phyloP scores from a whole-genome alignment of 371 early-diverging fungal genomes.

The Batrachochytrium dendrobatidis region DNA sequence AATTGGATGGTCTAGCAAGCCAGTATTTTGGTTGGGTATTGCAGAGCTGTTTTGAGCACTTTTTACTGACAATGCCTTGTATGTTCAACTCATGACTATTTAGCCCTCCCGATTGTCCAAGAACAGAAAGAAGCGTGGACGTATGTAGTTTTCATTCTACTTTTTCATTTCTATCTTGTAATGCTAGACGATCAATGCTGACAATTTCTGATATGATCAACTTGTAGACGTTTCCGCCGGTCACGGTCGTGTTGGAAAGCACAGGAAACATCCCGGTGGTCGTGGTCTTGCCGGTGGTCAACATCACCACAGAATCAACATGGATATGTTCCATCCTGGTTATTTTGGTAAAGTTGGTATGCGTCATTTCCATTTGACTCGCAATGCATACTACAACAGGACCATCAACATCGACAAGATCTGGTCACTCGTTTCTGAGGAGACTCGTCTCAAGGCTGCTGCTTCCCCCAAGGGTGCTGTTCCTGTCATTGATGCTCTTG shows the following conservation, averaged over 20 bases:
- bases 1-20: too few species aligned
- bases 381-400: conserved; percentile 82
- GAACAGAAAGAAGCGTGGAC: conserved; percentile 46
- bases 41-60: too few species aligned
- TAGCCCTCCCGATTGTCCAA: conserved; percentile 40
- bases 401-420: conserved; percentile 90
- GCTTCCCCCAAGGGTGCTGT: conserved; percentile 79
- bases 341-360: conserved; percentile 99
- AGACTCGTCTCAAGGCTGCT: conserved; percentile 77
- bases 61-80: too few species aligned
- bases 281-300: conserved; percentile 99
- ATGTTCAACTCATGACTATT: too few species aligned
- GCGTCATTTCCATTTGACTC: conserved; percentile 97
- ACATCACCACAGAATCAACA: conserved; percentile 99
- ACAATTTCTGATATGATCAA: neutral
- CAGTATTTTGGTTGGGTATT: too few species aligned
- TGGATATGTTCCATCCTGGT: conserved; percentile 99
- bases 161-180: neutral
- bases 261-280: conserved; percentile 99
- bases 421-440: conserved; percentile 90
- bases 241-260: conserved; percentile 74
- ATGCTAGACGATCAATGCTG: neutral
- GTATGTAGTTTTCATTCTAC: conserved; percentile 23
- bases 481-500: conserved; percentile 89
- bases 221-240: conserved; percentile 44